Percentiles rank a stretch among this genome's conserved stretches.
Conservation (phyloP, 1,284 basidiomycete species). For the Cryptococcus hybrid region DNA sequence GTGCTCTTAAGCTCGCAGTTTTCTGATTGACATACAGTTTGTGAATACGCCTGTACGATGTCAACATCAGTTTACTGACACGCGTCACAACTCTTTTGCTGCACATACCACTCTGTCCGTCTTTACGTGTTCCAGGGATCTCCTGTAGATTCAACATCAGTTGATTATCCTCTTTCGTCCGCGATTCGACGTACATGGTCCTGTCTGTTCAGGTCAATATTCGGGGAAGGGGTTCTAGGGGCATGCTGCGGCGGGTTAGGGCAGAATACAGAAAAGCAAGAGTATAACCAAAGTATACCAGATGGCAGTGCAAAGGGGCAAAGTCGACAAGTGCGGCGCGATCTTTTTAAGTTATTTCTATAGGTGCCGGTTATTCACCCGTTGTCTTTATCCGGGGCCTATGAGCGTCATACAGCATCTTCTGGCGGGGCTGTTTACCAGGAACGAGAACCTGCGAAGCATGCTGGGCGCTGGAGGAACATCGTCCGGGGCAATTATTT, state of each 20-base stretch:
- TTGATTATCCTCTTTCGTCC: neutral
- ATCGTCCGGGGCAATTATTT: too few species aligned
- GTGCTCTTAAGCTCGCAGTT: neutral
- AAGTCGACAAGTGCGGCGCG: neutral
- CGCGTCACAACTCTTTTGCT: neutral
- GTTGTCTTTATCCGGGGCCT: too few species aligned
- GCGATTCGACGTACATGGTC: neutral
- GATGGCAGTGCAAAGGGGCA: too few species aligned
- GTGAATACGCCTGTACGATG: constrained; percentile 15
- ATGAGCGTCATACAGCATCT: too few species aligned
- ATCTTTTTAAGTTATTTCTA: neutral
- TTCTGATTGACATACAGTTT: constrained; percentile 7
- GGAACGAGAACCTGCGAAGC: neutral
- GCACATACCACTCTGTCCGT: constrained; percentile 31
- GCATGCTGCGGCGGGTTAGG: neutral
- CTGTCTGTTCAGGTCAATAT: neutral
- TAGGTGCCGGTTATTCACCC: neutral
- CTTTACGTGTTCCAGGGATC: constrained; percentile 29
- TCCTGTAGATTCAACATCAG: constrained; percentile 20
- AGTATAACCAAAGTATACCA: too few species aligned
- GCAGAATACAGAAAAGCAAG: neutral
- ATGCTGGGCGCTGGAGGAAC: neutral
- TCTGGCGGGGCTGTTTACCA: neutral
- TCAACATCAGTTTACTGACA: constrained; percentile 1
- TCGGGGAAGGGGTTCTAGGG: neutral